These are phyloP conservation scores for Colletotrichum trifolii DNA, from an alignment of 2,329 filamentous ascomycete species.

Conservation along the genomic window DNA sequence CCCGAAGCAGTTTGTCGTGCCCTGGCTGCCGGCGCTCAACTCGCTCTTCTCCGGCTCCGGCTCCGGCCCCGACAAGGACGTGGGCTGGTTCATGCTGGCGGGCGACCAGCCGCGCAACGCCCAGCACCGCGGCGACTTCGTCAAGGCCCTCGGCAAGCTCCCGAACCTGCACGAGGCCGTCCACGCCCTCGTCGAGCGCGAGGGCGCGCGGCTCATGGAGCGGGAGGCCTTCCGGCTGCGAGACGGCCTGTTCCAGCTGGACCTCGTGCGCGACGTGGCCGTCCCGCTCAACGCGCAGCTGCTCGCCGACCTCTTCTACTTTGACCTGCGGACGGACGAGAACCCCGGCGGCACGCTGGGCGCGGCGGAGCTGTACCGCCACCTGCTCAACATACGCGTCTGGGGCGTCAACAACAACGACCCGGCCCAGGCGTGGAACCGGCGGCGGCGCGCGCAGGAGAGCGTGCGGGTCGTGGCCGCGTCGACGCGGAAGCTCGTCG, in stretches of 20 bases:
- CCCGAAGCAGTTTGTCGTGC: conserved; percentile 46
- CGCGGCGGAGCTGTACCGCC: conserved; percentile 53
- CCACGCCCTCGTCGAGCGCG: conserved; percentile 45
- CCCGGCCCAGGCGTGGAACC: conserved; percentile 57
- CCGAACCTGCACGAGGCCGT: conserved; percentile 46
- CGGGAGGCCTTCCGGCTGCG: conserved; percentile 51
- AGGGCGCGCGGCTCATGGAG: conserved; percentile 52
- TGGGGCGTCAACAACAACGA: conserved; percentile 61
- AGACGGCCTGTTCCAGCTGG: conserved; percentile 52
- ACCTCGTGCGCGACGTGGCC: conserved; percentile 63
- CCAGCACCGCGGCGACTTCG: conserved; percentile 45
- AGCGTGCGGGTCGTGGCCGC: conserved; percentile 49
- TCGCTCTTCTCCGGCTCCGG: conserved; percentile 43
- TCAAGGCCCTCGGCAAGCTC: conserved; percentile 47
- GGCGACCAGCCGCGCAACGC: conserved; percentile 45
- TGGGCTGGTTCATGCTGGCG: conserved; percentile 52
- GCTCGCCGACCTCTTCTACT: conserved; percentile 66
- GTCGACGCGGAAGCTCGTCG: conserved; percentile 52
- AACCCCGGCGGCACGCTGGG: conserved; percentile 61
- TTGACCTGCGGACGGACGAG: conserved; percentile 66
- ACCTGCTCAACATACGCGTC: conserved; percentile 55
- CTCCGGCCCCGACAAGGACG: conserved; percentile 49
- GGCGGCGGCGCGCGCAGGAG: conserved; percentile 55
- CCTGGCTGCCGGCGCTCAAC: conserved; percentile 45
- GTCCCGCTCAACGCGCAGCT: conserved; percentile 68